These are phyloP conservation scores for Erysiphe neolycopersici DNA, from an alignment of 2,329 filamentous ascomycete genomes.

Conservation along the genomic window DNA sequence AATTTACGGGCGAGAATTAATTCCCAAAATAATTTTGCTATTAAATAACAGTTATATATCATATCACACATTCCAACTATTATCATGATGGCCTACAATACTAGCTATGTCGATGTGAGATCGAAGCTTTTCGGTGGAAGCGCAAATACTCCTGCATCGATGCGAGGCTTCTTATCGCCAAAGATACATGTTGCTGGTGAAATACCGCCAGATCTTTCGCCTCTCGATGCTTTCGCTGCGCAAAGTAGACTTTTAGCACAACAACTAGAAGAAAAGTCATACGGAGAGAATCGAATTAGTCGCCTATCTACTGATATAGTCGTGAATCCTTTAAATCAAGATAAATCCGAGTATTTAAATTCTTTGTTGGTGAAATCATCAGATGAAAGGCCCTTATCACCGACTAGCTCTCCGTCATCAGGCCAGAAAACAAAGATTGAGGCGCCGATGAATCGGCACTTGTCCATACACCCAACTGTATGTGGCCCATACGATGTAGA, in stretches of 20 bases:
- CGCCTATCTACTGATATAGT: constrained; percentile 53
- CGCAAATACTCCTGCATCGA: constrained; percentile 6
- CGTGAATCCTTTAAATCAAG: constrained; percentile 54
- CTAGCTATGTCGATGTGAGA: constrained; percentile 12
- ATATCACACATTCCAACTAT: neutral
- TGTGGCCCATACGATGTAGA: constrained; percentile 17
- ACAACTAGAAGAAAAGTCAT: constrained; percentile 56
- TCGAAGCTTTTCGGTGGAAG: constrained; percentile 11
- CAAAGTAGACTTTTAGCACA: constrained; percentile 71
- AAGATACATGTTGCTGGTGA: constrained; percentile 55
- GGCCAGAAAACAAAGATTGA: constrained; percentile 29
- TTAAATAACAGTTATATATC: neutral
- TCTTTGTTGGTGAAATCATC: constrained; percentile 34
- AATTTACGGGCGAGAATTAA: neutral
- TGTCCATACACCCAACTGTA: constrained; percentile 51
- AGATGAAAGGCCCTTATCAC: constrained; percentile 17
- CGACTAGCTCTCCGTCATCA: constrained; percentile 16
- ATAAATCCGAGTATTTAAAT: constrained; percentile 58
- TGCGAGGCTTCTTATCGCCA: constrained; percentile 24
- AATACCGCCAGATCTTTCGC: constrained; percentile 69
- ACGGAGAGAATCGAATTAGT: constrained; percentile 54
- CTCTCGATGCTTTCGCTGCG: constrained; percentile 79
- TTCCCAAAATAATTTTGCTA: neutral
- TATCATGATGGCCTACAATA: constrained; percentile 9
- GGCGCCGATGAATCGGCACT: constrained; percentile 26